Evolutionary conservation across 2,329 filamentous ascomycete species (phyloP), one percentile per base, ranked within the genome.

Genomic region (Dissoconium aciculare): DNA sequence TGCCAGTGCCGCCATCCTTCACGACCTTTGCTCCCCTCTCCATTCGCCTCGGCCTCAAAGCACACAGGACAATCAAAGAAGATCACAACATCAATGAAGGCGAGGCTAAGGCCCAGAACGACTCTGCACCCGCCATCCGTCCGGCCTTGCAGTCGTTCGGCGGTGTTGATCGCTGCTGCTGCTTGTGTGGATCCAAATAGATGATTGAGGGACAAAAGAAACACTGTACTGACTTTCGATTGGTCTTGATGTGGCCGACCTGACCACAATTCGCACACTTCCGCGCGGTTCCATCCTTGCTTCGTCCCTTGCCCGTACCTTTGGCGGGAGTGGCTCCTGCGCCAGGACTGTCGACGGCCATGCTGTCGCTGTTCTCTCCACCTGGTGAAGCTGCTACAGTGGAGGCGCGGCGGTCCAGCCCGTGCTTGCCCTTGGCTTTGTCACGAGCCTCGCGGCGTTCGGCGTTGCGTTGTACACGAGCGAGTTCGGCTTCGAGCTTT

Each of bases 261-360:
- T 89, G 80, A 30, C 89, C 89, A 59, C 89, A 98, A 57, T 94
- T 95, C 43, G 89, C 89, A 60, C 89, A 98, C 62, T 95, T 95
- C 47, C 91, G 71, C 33, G 68, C 66, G 8, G 72, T 76, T 26
- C 62, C 64, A 17, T 78, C 78, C 34, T 82, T 91, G 38, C 76
- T 48, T 12, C 49, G 44, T 17, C 53, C 53, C 31, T 60, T 60
- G 26, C 51, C 52, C 35, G 49, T 52, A 26, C 42, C 38, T 15
- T 42, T 39, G 13, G 45, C 42, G 30, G 47, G 40, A 17, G 34
- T 37, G 10, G 31, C 33, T 28, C 39, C 32, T 35, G 35, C 38
- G 28, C 35, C 21, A 26, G 38, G 29, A 27, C 35, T 33, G 28
- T 33, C 13, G 33, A 38, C 40, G 10, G 74, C 28, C 62, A 68